Conservation (phyloP, 129 eudicot species). For the Escallonia herrerae region DNA sequence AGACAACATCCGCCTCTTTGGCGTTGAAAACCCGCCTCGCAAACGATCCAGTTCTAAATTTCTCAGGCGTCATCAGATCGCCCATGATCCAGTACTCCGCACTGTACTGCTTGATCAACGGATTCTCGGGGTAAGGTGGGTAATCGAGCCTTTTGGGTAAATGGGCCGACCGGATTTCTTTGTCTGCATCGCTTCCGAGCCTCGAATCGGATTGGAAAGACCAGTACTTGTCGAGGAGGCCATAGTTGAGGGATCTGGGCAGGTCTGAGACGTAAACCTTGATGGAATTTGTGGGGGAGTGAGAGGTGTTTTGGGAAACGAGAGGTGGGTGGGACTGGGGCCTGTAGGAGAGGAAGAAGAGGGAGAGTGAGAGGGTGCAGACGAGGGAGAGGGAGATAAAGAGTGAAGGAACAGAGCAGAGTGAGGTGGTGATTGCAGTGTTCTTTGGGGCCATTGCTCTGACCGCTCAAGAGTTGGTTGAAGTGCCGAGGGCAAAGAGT, state of each 20-base stretch:
- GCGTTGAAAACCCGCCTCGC: conserved; percentile 62
- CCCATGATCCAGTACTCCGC: conserved; percentile 98
- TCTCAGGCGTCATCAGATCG: conserved; percentile 58
- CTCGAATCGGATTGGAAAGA: conserved; percentile 54
- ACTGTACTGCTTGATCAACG: conserved; percentile 90
- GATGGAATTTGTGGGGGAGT: conserved; percentile 29
- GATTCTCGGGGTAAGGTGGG: conserved; percentile 76
- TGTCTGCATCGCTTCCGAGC: conserved; percentile 75
- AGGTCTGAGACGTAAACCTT: conserved; percentile 68
- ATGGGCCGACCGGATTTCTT: conserved; percentile 43
- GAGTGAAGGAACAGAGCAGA: conserved; percentile 27
- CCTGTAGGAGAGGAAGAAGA: conserved; percentile 32
- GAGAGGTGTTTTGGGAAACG: conserved; percentile 13
- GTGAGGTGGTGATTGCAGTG: background rate
- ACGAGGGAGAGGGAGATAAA: conserved; percentile 35
- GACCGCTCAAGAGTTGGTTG: too few species aligned
- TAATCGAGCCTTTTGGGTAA: conserved; percentile 14
- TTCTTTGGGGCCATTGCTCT: conserved; percentile 16
- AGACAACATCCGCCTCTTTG: conserved; percentile 72
- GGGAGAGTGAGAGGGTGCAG: conserved; percentile 34
- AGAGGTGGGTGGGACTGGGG: conserved; percentile 12
- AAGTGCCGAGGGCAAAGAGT: too few species aligned
- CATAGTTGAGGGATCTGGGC: conserved; percentile 91
- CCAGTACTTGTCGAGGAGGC: conserved; percentile 73
- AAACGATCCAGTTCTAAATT: conserved; percentile 50